Evolutionary conservation across 176 grass and related monocot genomes (phyloP), one percentile per base, ranked within the genome.

Genomic region (Oryza australiensis): DNA sequence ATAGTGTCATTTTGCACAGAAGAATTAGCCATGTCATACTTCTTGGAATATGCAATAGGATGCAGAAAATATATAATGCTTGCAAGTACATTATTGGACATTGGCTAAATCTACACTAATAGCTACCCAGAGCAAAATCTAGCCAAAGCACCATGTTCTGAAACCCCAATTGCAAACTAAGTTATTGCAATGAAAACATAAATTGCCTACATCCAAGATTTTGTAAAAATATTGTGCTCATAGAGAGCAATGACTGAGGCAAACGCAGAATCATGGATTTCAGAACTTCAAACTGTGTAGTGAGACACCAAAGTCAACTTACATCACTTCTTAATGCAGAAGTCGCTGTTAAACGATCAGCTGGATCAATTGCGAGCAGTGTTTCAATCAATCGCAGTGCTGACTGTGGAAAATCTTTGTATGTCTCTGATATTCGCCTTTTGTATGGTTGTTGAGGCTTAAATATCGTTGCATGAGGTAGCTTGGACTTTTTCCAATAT

Each of bases 401-500:
- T 68, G 92, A 92, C 37, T 88, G 87, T 20, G 92, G 92, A 80
- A 94, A 92, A 68, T 92, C 87, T 88, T 94, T 92, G 65, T 92
- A 94, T 24, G 87, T 94, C 55, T 94, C 86, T 28, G 78, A 67
- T 85, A 94, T 87, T 68, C 87, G 70, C 78, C 89, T 86, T 78
- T 85, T 94, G 85, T 94, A 94, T 55, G 92, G 92, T 35, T 94
- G 92, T 65, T 94, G 92, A 67, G 92, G 92, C 78, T 94, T 94
- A 87, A 94, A 94, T 85, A 94, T 94, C 2, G 92, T 94, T 24
- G 89, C 89, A 71, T 94, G 92, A 42, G 92, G 92, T 53, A 94
- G 69, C 84, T 91, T 94, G 2, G 87, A 91, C 55, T 83, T 94
- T 80, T 94, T 94, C 92, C 92, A 94, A 83, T 92, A 94, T 79